These are phyloP conservation scores for Metschnikowia chrysomelidarum DNA, from an alignment of 805 yeast species.

Conservation along the genomic window DNA sequence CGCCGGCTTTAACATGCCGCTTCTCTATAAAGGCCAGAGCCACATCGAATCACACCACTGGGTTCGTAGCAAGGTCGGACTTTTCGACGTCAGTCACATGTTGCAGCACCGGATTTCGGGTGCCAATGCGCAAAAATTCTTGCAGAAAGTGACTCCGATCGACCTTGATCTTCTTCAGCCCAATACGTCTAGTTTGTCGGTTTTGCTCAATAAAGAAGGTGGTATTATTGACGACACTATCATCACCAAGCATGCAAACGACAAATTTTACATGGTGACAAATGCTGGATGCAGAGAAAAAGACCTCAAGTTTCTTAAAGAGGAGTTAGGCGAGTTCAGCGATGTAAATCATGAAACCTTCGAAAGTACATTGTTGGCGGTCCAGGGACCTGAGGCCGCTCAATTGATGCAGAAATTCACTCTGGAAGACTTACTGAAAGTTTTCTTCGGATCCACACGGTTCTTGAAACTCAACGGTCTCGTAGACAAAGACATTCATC, in stretches of 20 bases:
- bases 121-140: slow-evolving; percentile 57
- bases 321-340: slow-evolving; percentile 43
- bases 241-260: slow-evolving; percentile 79
- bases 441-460: slow-evolving; percentile 73
- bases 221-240: slow-evolving; percentile 95
- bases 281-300: slow-evolving; percentile 93
- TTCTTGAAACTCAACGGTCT: slow-evolving; percentile 44
- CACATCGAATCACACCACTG: slow-evolving; percentile 94
- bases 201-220: slow-evolving; percentile 62
- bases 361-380: slow-evolving; percentile 77
- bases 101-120: slow-evolving; percentile 83
- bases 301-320: slow-evolving; percentile 63
- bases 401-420: slow-evolving; percentile 63
- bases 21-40: slow-evolving; percentile 75
- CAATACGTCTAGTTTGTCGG: slow-evolving; percentile 71
- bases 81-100: slow-evolving; percentile 98
- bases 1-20: slow-evolving; percentile 97
- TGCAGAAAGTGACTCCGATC: slow-evolving; percentile 85
- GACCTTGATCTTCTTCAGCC: slow-evolving; percentile 60
- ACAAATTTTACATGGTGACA: slow-evolving; percentile 81
- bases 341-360: slow-evolving; percentile 45
- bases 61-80: slow-evolving; percentile 85
- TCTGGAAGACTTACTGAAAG: slow-evolving; percentile 50
- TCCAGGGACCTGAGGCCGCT: slow-evolving; percentile 92
- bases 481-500: slow-evolving; percentile 53